Percentiles rank a stretch among this genome's conserved stretches.
Evolutionary conservation across 768 basidiomycete species (phyloP).

Genomic region (Mycena latifolia): DNA sequence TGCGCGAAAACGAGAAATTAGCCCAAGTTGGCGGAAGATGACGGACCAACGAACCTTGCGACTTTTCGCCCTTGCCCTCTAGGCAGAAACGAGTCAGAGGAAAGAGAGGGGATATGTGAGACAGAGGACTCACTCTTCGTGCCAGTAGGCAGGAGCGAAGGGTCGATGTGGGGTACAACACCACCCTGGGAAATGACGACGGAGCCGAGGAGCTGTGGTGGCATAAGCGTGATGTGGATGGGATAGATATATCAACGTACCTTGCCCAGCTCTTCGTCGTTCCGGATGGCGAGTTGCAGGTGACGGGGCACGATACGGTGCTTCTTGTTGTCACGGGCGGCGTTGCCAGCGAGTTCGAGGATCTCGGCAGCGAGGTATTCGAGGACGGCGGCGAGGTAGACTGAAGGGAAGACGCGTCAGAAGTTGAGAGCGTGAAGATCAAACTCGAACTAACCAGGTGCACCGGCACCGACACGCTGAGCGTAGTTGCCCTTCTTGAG

Average conservation of each 20-base stretch:
- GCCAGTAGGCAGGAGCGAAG: constrained; percentile 23
- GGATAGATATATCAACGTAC: background rate
- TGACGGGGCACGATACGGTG: constrained; percentile 91
- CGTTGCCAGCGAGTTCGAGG: constrained; percentile 86
- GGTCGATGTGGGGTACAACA: constrained; percentile 72
- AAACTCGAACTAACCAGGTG: constrained; percentile 62
- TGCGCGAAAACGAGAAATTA: background rate
- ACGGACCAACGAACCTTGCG: background rate
- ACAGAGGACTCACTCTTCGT: constrained; percentile 3
- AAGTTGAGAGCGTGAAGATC: background rate
- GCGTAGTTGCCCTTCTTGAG: constrained; percentile 85
- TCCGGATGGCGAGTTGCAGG: constrained; percentile 87
- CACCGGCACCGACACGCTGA: constrained; percentile 83
- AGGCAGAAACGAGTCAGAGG: background rate
- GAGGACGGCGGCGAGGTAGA: constrained; percentile 87
- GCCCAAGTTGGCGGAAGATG: background rate
- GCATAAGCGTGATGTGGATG: background rate
- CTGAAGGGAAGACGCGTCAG: constrained; percentile 45
- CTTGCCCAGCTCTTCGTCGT: constrained; percentile 74
- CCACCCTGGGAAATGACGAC: constrained; percentile 95
- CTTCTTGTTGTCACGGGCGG: constrained; percentile 81
- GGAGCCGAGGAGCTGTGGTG: constrained; percentile 75
- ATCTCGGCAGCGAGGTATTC: constrained; percentile 90
- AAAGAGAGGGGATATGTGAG: background rate
- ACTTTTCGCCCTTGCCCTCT: background rate